Percentiles rank a stretch among this genome's conserved stretches.
Conservation (phyloP, 1,284 basidiomycete genomes). For the Amylostereum chailletii region DNA sequence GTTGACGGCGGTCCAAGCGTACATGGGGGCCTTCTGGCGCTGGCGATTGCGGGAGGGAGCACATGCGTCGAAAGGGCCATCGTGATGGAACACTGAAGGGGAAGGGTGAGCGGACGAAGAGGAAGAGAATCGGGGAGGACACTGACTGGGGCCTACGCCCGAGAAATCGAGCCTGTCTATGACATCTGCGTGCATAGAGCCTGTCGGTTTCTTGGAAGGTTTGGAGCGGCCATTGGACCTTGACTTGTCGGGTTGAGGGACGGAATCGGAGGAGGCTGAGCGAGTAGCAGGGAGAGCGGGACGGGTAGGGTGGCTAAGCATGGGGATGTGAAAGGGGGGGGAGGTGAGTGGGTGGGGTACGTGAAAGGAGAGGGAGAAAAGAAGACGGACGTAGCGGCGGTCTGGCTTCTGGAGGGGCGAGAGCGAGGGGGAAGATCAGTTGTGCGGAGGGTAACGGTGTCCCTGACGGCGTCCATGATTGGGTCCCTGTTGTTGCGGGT, state of each 20-base stretch:
- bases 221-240: conserved; percentile 37
- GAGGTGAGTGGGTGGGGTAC: conserved; percentile 15
- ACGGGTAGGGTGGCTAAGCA: conserved; percentile 17
- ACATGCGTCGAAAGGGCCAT: conserved; percentile 83
- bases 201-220: conserved; percentile 45
- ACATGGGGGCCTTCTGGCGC: conserved; percentile 70
- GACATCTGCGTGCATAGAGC: conserved; percentile 59
- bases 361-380: conserved; percentile 1
- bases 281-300: conserved; percentile 34
- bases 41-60: conserved; percentile 79
- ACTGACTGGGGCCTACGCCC: conserved; percentile 63
- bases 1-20: conserved; percentile 55
- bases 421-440: conserved; percentile 29
- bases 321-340: conserved; percentile 10
- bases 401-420: conserved; percentile 39
- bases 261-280: conserved; percentile 66
- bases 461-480: conserved; percentile 55
- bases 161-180: conserved; percentile 59
- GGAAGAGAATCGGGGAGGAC: conserved; percentile 21
- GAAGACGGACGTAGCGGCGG: conserved; percentile 28
- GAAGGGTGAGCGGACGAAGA: conserved; percentile 8
- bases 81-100: conserved; percentile 73
- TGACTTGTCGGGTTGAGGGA: conserved; percentile 41
- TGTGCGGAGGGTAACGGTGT: conserved; percentile 43
- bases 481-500: conserved; percentile 20